These are phyloP conservation scores for Tilletiaria anomala DNA, from an alignment of 1,284 basidiomycete species.

Conservation along the genomic window DNA sequence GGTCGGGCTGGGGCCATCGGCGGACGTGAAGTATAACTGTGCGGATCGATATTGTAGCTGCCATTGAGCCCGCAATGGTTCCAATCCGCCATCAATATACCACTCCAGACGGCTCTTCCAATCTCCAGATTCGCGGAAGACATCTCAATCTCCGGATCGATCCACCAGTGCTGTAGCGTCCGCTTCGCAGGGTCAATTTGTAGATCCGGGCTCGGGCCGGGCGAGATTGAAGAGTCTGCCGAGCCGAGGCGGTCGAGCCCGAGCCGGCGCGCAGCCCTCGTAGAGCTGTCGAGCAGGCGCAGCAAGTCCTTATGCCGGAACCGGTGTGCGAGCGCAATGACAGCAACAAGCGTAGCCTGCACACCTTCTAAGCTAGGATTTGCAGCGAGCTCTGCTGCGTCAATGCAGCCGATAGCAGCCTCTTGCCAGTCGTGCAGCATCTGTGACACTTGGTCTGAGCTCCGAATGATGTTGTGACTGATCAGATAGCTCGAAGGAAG, in stretches of 20 bases:
- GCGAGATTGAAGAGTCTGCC: background rate
- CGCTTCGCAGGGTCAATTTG: too few relatives aligned
- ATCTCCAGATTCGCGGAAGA: background rate
- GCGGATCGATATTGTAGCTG: background rate
- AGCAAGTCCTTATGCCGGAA: background rate
- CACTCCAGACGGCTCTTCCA: background rate
- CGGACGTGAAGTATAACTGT: background rate
- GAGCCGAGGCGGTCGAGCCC: background rate
- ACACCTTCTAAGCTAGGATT: background rate
- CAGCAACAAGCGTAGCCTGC: background rate
- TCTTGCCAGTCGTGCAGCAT: background rate
- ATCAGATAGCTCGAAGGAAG: background rate
- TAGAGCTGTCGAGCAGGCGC: background rate
- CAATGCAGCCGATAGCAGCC: background rate
- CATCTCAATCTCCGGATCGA: background rate
- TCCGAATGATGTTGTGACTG: background rate
- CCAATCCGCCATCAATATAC: background rate
- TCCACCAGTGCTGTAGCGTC: too few relatives aligned
- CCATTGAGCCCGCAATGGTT: background rate
- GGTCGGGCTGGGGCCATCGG: background rate
- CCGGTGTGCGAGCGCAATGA: background rate
- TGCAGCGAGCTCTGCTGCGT: background rate
- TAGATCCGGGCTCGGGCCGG: background rate
- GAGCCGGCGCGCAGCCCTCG: background rate
- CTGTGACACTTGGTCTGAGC: background rate